Evolutionary conservation across 164 flowering plant genomes (phyloP).

Genomic region (Stephania cephalantha): DNA sequence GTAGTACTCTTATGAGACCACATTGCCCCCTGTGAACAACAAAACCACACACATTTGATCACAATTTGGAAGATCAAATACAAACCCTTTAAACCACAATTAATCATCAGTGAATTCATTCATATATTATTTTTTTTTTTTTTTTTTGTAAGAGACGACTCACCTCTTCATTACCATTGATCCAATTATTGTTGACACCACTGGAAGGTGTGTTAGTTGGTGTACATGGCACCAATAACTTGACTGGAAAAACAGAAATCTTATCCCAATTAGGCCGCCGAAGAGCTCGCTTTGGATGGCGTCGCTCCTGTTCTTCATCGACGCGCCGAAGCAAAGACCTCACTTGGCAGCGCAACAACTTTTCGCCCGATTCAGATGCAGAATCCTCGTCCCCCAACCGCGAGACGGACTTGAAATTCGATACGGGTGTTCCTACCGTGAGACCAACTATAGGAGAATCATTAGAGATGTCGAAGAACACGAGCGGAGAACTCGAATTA

Average conservation of each 20-base stretch:
- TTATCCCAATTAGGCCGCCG: neutral
- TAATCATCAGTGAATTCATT: neutral
- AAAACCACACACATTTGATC: too few relatives aligned
- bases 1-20: too few relatives aligned
- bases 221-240: neutral
- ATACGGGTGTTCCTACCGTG: neutral
- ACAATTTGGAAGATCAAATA: too few relatives aligned
- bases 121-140: too few relatives aligned
- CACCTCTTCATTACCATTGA: neutral
- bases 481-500: neutral
- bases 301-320: neutral
- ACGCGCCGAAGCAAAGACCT: neutral
- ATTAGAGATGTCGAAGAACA: neutral
- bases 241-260: neutral
- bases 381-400: neutral
- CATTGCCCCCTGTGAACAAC: too few relatives aligned
- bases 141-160: neutral
- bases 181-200: neutral
- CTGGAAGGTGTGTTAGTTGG: neutral
- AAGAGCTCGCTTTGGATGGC: neutral
- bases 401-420: neutral
- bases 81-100: too few relatives aligned
- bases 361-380: neutral
- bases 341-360: slow-evolving; percentile 1
- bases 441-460: neutral